phyloP scores from a whole-genome alignment of 768 basidiomycete species.

The Boletus eberwhitei region DNA sequence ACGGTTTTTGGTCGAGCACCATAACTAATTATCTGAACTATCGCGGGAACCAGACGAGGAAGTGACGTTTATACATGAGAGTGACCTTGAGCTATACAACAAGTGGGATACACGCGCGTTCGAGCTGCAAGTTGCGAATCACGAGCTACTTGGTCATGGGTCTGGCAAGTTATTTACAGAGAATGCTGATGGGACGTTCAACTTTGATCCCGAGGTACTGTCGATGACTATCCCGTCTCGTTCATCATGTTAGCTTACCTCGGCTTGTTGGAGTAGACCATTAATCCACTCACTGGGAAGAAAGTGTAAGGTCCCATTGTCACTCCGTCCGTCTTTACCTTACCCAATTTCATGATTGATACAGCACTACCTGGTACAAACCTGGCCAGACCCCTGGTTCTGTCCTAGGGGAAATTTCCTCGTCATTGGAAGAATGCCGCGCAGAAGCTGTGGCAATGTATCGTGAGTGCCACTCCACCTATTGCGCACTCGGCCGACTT shows the following conservation, averaged over 20 bases:
- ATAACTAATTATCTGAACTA: not conserved
- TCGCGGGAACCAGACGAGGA: conserved; percentile 54
- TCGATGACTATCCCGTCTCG: conserved; percentile 1
- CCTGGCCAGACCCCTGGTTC: conserved; percentile 81
- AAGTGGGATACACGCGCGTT: conserved; percentile 77
- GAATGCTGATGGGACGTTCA: conserved; percentile 68
- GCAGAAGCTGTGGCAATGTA: conserved; percentile 85
- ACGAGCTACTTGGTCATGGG: conserved; percentile 84
- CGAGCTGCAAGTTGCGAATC: conserved; percentile 88
- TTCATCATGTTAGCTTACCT: not conserved
- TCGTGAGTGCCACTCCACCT: conserved; percentile 43
- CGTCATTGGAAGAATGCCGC: conserved; percentile 92
- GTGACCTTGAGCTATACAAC: conserved; percentile 71
- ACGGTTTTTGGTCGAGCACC: not conserved
- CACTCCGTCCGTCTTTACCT: not conserved
- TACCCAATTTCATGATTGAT: not conserved
- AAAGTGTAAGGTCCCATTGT: conserved; percentile 48
- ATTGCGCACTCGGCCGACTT: not conserved
- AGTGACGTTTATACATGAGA: conserved; percentile 78
- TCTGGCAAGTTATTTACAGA: conserved; percentile 83
- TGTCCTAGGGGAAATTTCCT: conserved; percentile 82
- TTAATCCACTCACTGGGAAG: conserved; percentile 78
- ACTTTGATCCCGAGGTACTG: conserved; percentile 73
- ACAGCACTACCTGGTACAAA: conserved; percentile 82
- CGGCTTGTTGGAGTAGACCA: conserved; percentile 45